Base-by-base conservation (phyloP, 1,139 yeast genomes). In the Kluyveromyces sp. region DNA sequence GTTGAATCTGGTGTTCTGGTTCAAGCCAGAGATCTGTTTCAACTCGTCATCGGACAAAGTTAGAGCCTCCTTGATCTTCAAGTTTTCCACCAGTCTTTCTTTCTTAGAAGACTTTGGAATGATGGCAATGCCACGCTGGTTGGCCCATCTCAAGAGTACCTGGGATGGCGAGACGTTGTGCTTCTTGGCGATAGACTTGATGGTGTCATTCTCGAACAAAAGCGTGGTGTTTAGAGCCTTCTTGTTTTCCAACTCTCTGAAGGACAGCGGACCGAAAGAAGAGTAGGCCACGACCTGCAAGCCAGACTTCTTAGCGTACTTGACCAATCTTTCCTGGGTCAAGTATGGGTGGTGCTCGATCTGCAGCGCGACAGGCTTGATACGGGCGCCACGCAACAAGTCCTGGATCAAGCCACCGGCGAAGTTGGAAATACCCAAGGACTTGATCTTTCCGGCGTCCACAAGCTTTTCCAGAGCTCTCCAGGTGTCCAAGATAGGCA, bases 291-390 rank as follows among this genome's bases (percentile, higher is more conserved):
- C 84, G 58, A 87, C 73, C 47, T 79, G 82, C 58, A 87, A 77
- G 39, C 75, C 80, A 53, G 76, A 66, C 36, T 67, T 57, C 63
- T 83, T 77, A 50, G 75, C 84, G 58, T 68, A 84, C 54, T 80
- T 73, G 49, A 86, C 65, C 61, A 86, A 71, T 53, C 71, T 71
- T 48, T 75, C 75, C 68, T 87, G 96, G 54, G 83, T 85, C 64
- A 87, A 73, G 71, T 85, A 87, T 53, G 96, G 95, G 65, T 87
- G 96, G 67, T 84, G 92, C 70, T 88, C 96, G 61, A 88, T 83
- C 68, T 88, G 96, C 56, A 84, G 49, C 39, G 69, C 87, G 43
- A 83, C 84, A 41, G 96, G 96, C 56, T 71, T 76, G 60, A 86
- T 78, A 55, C 70, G 75, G 51, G 84, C 82, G 48, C 79, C 78